Conservation (phyloP, 192 early-diverging fungal species). For the Coemansia sp. region DNA sequence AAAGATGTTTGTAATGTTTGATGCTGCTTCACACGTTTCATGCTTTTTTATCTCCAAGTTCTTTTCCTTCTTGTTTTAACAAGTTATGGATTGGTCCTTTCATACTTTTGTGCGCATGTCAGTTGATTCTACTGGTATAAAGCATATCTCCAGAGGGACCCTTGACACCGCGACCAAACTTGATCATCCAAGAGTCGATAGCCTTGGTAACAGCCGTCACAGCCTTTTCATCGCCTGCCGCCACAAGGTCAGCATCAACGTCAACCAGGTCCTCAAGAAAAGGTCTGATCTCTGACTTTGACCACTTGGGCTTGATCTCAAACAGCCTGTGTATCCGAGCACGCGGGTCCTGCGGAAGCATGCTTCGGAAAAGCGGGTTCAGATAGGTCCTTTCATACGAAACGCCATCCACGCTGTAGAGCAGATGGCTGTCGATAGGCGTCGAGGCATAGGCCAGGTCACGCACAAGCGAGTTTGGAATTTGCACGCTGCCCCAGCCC, state of each 20-base stretch:
- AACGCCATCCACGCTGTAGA: slow-evolving; percentile 19
- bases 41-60: too few relatives aligned
- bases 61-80: too few relatives aligned
- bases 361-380: slow-evolving; percentile 27
- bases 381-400: slow-evolving; percentile 16
- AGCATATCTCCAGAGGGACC: slow-evolving; percentile 31
- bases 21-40: too few relatives aligned
- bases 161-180: slow-evolving; percentile 36
- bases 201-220: slow-evolving; percentile 19
- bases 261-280: slow-evolving; percentile 53
- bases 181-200: slow-evolving; percentile 43
- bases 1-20: too few relatives aligned
- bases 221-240: slow-evolving; percentile 11
- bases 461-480: slow-evolving; percentile 38
- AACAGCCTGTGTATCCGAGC: slow-evolving; percentile 38
- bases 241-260: slow-evolving; percentile 24
- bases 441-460: slow-evolving; percentile 41
- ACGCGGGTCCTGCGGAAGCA: slow-evolving; percentile 31
- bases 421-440: slow-evolving; percentile 21
- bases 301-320: slow-evolving; percentile 36
- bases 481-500: slow-evolving; percentile 25
- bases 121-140: slow-evolving; percentile 16
- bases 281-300: slow-evolving; percentile 28
- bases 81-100: too few relatives aligned
- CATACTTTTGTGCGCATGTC: background rate